Evolutionary conservation across 148 eudicot species (phyloP).

Genomic region (Fagopyrum esculentum): DNA sequence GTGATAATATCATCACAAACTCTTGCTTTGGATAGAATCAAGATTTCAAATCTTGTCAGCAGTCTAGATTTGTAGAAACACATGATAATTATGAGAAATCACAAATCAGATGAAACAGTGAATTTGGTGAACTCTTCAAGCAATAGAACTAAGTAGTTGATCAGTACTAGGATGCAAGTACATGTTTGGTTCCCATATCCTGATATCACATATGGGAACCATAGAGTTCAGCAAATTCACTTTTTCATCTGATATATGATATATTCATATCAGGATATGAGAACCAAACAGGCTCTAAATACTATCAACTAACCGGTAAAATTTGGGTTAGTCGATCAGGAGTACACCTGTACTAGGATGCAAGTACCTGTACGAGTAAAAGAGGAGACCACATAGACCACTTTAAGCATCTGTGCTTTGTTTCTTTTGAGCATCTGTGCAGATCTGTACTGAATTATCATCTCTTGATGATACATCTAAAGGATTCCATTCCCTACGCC

Average conservation of each 20-base stretch:
- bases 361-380: background rate
- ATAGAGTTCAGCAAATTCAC: too few relatives aligned
- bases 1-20: background rate
- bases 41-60: background rate
- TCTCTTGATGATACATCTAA: background rate
- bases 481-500: constrained; percentile 7
- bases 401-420: background rate
- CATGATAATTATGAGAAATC: background rate
- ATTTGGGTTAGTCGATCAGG: background rate
- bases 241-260: too few relatives aligned
- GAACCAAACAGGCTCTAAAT: background rate
- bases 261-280: too few relatives aligned
- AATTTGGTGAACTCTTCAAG: background rate
- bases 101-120: background rate
- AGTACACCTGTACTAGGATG: constrained; percentile 1
- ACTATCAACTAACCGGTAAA: background rate
- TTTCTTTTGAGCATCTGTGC: background rate
- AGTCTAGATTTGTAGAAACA: background rate
- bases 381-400: background rate
- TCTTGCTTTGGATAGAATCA: background rate
- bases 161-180: too few relatives aligned
- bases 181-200: too few relatives aligned
- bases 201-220: too few relatives aligned
- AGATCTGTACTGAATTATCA: background rate
- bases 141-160: too few relatives aligned